Percentiles rank a stretch among this genome's conserved stretches.
These are phyloP conservation scores for Wickerhamiella cacticola DNA, from an alignment of 805 yeast species.

Conservation along the genomic window DNA sequence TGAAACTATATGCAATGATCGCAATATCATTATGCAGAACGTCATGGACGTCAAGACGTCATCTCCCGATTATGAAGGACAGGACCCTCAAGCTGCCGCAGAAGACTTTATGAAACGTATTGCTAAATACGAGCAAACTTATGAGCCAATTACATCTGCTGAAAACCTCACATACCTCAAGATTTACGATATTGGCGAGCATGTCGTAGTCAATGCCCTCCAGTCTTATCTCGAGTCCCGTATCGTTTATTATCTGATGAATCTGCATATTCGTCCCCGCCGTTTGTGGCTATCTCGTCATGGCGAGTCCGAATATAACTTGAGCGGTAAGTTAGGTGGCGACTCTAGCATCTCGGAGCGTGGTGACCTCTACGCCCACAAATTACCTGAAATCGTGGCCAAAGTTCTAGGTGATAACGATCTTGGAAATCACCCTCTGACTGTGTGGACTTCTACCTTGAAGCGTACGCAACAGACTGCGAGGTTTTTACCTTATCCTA, in stretches of 20 bases:
- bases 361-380: slow-evolving; percentile 71
- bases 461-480: slow-evolving; percentile 90
- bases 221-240: slow-evolving; percentile 82
- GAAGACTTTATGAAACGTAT: slow-evolving; percentile 65
- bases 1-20: slow-evolving; percentile 84
- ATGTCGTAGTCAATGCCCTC: slow-evolving; percentile 76
- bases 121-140: slow-evolving; percentile 55
- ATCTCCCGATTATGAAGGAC: slow-evolving; percentile 65
- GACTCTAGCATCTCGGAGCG: slow-evolving; percentile 76
- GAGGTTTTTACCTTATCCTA: slow-evolving; percentile 61
- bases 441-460: slow-evolving; percentile 93
- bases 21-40: slow-evolving; percentile 63
- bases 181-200: slow-evolving; percentile 75
- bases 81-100: slow-evolving; percentile 60
- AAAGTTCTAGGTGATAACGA: slow-evolving; percentile 47
- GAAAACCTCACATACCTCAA: slow-evolving; percentile 62
- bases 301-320: slow-evolving; percentile 85
- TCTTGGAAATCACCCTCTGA: slow-evolving; percentile 43
- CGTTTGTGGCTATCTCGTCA: slow-evolving; percentile 90
- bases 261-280: slow-evolving; percentile 83
- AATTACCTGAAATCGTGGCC: slow-evolving; percentile 63
- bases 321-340: slow-evolving; percentile 93
- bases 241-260: slow-evolving; percentile 92
- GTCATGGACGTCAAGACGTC: slow-evolving; percentile 77
- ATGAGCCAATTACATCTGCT: slow-evolving; percentile 57